Base-by-base conservation (phyloP, 352 stramenopile species). In the Globisporangium heterothallicum region DNA sequence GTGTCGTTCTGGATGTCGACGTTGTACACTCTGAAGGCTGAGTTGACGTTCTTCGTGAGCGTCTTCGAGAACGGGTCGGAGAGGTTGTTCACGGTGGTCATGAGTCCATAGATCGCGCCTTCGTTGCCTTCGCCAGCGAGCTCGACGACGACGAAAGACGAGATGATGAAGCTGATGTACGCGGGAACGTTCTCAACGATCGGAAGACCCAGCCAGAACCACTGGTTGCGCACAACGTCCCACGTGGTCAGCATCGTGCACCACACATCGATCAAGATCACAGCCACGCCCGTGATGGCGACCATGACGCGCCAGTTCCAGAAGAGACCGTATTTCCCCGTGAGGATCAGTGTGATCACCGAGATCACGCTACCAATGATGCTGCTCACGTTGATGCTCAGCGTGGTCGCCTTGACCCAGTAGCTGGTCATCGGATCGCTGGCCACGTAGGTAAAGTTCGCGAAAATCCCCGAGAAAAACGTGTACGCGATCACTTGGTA, bases 31-130 rank as follows among this genome's bases (percentile, higher is more conserved):
- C 43, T n/a, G 25, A 68, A 69, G n/a, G 18, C 10, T 22, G 52
- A 41, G 52, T 63, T 46, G 16, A 63, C 6, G 50, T 53, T 49
- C 40, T 68, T 68, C 13, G 60, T 59, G 34, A 60, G 35, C n/a
- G 48, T 69, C 16, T 41, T 49, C 21, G 46, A 36, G 45, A 72
- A 66, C 19, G 56, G 45, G 9, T 35, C 21, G 6, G 51, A 49
- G 9, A 70, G 46, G 49, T 70, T 72, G 27, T 27, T 38, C 25
- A 70, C 55, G 16, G 64, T 70, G 18, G 64, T 72, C 19, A 70
- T 13, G 18, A 70, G 43, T 3, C 60, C 60, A 27, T 71, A 72
- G 41, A 66, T 40, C 9, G 59, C 58, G n/a, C 56, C 64, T 60
- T 72, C 64, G 27, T 70, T 62, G 19, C 64, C 64, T 14, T 50